Evolutionary conservation across 345 rosid species (phyloP), one percentile per base, ranked within the genome.

Genomic region (Salix caprea): DNA sequence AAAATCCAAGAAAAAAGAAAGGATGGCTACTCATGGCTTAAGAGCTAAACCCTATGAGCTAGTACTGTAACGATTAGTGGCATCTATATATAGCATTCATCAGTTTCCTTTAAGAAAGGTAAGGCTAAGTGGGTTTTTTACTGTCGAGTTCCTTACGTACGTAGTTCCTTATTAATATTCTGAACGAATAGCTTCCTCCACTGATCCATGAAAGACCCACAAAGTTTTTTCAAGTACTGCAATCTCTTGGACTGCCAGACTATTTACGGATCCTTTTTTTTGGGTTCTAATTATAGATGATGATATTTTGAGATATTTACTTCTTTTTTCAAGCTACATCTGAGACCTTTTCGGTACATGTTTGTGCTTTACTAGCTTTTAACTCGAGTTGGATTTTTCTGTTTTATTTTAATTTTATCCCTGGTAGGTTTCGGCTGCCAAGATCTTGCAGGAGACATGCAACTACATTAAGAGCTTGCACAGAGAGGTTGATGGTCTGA

Each of bases 401-500:
- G 2, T 40, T 10, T 39, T 39, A 39, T 39, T 39, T 40, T 10
- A 40, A n/a, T 3, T 23, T 9, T n/a, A 9, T 58, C 23, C 14
- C 9, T 58, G 46, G 61, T 79, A 92, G 97, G 97, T 84, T 28
- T 90, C 97, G 58, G 91, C 97, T 2, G 87, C 90, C 4, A 88
- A 86, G 74, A 92, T 89, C 40, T 78, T 92, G 70, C 97, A 92
- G 74, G 94, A 92, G 77, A 92, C 94, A 16, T 92, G 97, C 86
- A 90, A 83, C 93, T 92, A 92, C 84, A 92, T 92, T 44, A 87
- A 90, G 81, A 90, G 78, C 84, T 85, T 92, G 78, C 92, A 92
- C 64, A 86, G 89, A 86, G 97, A 92, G 65, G 93, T 90, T 50
- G 97, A 89, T 74, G 93, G 87, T 86, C 86, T 92, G 34, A 92